A percentile compares a stretch with the other conserved stretches of the same genome.
Evolutionary conservation across 805 yeast genomes (phyloP).

Genomic region (Sugiyamaella americana): DNA sequence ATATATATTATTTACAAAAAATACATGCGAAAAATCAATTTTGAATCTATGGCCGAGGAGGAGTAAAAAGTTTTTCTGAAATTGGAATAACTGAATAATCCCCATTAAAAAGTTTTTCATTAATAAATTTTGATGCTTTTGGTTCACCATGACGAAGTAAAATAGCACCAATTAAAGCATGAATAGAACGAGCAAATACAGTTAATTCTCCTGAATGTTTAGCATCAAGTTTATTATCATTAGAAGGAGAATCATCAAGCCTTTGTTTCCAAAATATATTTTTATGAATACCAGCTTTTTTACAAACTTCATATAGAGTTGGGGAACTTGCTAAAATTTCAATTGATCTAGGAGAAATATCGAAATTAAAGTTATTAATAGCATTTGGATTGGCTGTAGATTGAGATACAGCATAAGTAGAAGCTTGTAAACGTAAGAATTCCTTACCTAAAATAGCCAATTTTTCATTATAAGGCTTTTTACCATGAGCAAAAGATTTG

Average conservation of each 20-base stretch:
- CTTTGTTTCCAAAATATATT: slow-evolving; percentile 28
- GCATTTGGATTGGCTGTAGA: slow-evolving; percentile 14
- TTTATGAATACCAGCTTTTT: slow-evolving; percentile 24
- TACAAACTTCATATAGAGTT: slow-evolving; percentile 26
- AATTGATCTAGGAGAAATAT: slow-evolving; percentile 23
- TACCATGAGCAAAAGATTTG: slow-evolving; percentile 90
- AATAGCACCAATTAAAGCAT: slow-evolving; percentile 66
- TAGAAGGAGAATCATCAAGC: background rate
- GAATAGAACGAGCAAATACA: slow-evolving; percentile 46
- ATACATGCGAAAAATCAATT: background rate
- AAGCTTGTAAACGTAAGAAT: slow-evolving; percentile 26
- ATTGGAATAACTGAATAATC: slow-evolving; percentile 26
- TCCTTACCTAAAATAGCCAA: slow-evolving; percentile 55
- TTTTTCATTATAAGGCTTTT: slow-evolving; percentile 83
- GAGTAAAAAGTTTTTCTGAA: slow-evolving; percentile 2
- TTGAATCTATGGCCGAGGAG: background rate
- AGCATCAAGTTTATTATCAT: slow-evolving; percentile 9
- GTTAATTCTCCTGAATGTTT: slow-evolving; percentile 33
- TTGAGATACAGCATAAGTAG: slow-evolving; percentile 17
- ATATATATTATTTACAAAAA: background rate
- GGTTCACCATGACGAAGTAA: slow-evolving; percentile 54
- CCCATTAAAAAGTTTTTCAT: slow-evolving; percentile 39
- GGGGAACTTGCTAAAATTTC: slow-evolving; percentile 27
- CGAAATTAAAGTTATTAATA: slow-evolving; percentile 28
- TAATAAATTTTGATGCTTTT: slow-evolving; percentile 49